phyloP scores from a whole-genome alignment of 2,329 filamentous ascomycete genomes.

The Aspergillus fischeri region DNA sequence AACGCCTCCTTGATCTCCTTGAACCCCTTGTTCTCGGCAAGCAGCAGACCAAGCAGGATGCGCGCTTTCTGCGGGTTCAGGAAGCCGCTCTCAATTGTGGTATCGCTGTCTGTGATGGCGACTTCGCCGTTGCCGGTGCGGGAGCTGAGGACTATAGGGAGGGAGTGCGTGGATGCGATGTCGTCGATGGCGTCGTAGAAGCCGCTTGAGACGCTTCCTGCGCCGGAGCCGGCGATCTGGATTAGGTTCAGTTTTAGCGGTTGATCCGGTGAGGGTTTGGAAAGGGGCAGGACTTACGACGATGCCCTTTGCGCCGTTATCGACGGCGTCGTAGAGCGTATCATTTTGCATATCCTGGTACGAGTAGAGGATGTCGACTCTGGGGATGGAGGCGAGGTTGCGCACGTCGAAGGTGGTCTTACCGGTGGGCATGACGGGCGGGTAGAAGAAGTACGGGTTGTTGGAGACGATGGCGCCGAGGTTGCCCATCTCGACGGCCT shows the following conservation, averaged over 20 bases:
- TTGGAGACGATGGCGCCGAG: conserved; percentile 57
- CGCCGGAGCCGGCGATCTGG: conserved; percentile 21
- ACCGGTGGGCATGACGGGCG: conserved; percentile 47
- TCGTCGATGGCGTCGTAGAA: conserved; percentile 16
- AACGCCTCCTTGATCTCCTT: conserved; percentile 12
- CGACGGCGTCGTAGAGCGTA: conserved; percentile 17
- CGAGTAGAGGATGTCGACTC: conserved; percentile 25
- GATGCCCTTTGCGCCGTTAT: conserved; percentile 22
- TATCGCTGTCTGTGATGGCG: conserved; percentile 14
- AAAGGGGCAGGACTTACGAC: conserved; percentile 14
- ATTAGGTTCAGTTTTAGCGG: not conserved
- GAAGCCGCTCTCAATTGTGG: conserved; percentile 19
- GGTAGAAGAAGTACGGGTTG: conserved; percentile 58
- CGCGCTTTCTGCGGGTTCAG: conserved; percentile 17
- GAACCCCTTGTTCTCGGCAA: conserved; percentile 9
- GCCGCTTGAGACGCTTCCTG: conserved; percentile 17
- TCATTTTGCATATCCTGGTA: conserved; percentile 25
- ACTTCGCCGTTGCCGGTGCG: conserved; percentile 25
- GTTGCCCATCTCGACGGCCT: conserved; percentile 53
- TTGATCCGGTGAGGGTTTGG: too few species aligned
- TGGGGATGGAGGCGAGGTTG: conserved; percentile 17
- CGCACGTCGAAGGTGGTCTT: conserved; percentile 25
- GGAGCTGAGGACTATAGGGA: conserved; percentile 21
- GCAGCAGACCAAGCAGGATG: conserved; percentile 15
- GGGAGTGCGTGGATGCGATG: conserved; percentile 9